Evolutionary conservation across 257 asterid genomes (phyloP), one percentile per base, ranked within the genome.

Genomic region (Solanum stenotomum): DNA sequence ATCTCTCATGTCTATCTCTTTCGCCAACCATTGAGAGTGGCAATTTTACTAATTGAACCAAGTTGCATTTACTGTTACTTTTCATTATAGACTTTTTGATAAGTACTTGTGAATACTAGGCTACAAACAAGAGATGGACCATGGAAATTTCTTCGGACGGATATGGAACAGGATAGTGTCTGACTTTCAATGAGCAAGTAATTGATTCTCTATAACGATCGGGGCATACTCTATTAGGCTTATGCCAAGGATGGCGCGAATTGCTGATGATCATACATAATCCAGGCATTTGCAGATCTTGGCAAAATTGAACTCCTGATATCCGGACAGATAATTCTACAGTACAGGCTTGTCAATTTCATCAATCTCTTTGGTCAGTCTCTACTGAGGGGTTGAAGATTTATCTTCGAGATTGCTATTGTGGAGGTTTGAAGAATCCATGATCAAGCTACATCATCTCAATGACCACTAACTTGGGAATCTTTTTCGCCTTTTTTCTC

Each of bases 61-160:
- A 56, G 65, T 18, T 56, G 4, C 65, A 56, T 56, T 6, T 56
- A 56, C 10, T 56, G 65, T 56, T 56, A 56, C 65, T 31, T 31
- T 33, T 18, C 72, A 85, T 31, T 8, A 8, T 56, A 35, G n/a
- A 29, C 29, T 10, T 23, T 20, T 18, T 88, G 74, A 84, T 78
- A 86, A 85, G 82, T 81, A 46, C 70, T 44, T 61, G 56, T 86
- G 35, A 81, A 83, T 92, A 83, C 76, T 93, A 96, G 99, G 94
- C 83, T 97, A 89, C 90, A 94, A 90, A 91, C 94, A 34, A 91
- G 95, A 92, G 92, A 87, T 23, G 99, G 98, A 65, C 99, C 98
- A 27, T 97, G 99, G 99, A 92, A 91, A 88, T 92, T 94, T 90
- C 89, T 97, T 2, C 86, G 85, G 91, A 89, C 91, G 5, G 95